phyloP scores from a whole-genome alignment of 2,329 filamentous ascomycete species.

The Aspergillus quadricinctus region DNA sequence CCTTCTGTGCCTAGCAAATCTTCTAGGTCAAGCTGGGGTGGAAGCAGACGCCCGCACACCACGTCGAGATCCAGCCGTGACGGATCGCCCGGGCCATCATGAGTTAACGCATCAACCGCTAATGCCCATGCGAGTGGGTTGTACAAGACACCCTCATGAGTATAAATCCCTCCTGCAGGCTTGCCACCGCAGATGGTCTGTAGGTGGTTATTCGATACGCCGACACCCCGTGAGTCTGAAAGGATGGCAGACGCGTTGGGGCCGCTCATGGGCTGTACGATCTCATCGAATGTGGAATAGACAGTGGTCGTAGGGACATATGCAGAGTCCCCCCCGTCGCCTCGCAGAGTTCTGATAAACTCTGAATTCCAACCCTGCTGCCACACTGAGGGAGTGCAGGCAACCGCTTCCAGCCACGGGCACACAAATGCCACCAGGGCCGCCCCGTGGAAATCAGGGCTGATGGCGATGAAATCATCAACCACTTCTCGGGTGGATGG shows the following conservation, averaged over 20 bases:
- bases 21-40: slow-evolving; percentile 26
- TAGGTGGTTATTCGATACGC: slow-evolving; percentile 49
- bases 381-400: slow-evolving; percentile 39
- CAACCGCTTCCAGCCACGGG: slow-evolving; percentile 15
- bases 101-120: slow-evolving; percentile 45
- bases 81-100: slow-evolving; percentile 44
- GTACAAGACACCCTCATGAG: slow-evolving; percentile 49
- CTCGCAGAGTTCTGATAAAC: slow-evolving; percentile 33
- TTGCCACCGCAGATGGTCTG: slow-evolving; percentile 40
- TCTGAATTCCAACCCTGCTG: slow-evolving; percentile 34
- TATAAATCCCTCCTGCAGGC: slow-evolving; percentile 44
- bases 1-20: slow-evolving; percentile 47
- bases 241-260: slow-evolving; percentile 44
- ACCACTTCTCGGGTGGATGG: slow-evolving; percentile 45
- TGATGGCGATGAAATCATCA: slow-evolving; percentile 51
- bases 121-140: slow-evolving; percentile 43
- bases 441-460: slow-evolving; percentile 52
- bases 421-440: slow-evolving; percentile 33
- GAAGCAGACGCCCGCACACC: slow-evolving; percentile 36
- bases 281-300: slow-evolving; percentile 49
- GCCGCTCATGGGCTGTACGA: slow-evolving; percentile 50
- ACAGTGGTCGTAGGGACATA: slow-evolving; percentile 55
- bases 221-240: slow-evolving; percentile 39
- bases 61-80: slow-evolving; percentile 35
- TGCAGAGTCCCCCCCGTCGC: slow-evolving; percentile 46